phyloP scores from a whole-genome alignment of 768 basidiomycete genomes.

The Amanita exitialis region DNA sequence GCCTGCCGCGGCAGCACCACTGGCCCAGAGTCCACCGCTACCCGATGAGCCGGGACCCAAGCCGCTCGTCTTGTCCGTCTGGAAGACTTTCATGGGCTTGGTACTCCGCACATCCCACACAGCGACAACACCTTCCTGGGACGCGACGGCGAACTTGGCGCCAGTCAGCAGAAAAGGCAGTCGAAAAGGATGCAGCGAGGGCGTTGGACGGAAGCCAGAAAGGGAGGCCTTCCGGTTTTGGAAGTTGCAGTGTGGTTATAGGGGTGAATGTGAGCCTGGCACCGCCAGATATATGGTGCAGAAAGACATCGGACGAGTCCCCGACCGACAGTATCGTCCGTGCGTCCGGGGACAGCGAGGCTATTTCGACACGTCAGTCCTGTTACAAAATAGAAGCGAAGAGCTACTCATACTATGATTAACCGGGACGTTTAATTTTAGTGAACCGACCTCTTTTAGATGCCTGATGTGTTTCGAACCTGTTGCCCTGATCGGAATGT shows the following conservation, averaged over 20 bases:
- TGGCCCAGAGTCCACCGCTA: conserved; percentile 15
- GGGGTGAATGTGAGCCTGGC: conserved; percentile 49
- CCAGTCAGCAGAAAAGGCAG: conserved; percentile 71
- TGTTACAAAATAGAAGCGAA: background rate
- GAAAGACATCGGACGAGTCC: conserved; percentile 78
- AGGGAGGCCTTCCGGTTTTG: conserved; percentile 36
- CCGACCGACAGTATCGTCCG: conserved; percentile 83
- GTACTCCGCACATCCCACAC: conserved; percentile 79
- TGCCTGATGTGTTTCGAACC: conserved; percentile 23
- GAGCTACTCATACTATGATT: conserved; percentile 64
- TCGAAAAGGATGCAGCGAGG: conserved; percentile 68
- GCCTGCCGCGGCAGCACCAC: conserved; percentile 23
- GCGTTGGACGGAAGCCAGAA: conserved; percentile 26
- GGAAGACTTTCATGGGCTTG: conserved; percentile 58
- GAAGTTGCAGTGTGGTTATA: conserved; percentile 60
- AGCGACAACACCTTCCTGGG: conserved; percentile 71
- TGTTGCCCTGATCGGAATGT: conserved; percentile 47
- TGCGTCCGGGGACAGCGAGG: conserved; percentile 85
- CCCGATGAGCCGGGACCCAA: background rate
- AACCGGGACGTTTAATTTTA: conserved; percentile 58
- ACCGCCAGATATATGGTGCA: conserved; percentile 70
- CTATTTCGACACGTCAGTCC: conserved; percentile 23
- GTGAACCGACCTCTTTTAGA: conserved; percentile 38
- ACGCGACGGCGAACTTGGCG: conserved; percentile 72
- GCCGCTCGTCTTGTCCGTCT: conserved; percentile 36